These are phyloP conservation scores for Pestalotiopsis sp. DNA, from an alignment of 2,329 filamentous ascomycete genomes.

Conservation along the genomic window DNA sequence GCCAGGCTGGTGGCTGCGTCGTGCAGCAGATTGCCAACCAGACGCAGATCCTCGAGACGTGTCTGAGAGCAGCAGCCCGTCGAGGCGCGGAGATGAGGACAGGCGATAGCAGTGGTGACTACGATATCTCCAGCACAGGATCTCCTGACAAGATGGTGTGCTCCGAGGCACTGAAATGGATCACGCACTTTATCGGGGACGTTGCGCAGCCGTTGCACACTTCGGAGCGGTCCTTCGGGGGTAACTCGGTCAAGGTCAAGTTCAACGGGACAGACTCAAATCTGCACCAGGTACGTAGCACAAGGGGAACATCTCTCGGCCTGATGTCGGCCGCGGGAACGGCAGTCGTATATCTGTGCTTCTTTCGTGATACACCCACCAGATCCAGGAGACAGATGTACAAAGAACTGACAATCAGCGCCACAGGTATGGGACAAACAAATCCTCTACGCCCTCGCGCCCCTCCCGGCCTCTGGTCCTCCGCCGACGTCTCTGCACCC, in stretches of 20 bases:
- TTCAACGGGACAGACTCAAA: constrained; percentile 6
- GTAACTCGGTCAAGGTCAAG: constrained; percentile 7
- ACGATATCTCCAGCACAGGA: not conserved
- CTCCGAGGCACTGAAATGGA: constrained; percentile 9
- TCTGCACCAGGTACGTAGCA: not conserved
- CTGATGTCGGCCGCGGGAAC: too few species aligned
- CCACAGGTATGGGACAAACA: not conserved
- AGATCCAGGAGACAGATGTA: not conserved
- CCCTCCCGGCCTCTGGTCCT: not conserved
- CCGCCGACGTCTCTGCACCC: not conserved
- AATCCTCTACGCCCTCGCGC: not conserved
- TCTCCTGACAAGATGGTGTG: not conserved
- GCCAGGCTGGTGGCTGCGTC: not conserved
- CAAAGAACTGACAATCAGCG: not conserved
- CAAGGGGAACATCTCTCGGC: not conserved
- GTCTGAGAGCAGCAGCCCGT: not conserved
- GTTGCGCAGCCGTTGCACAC: constrained; percentile 7
- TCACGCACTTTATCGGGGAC: constrained; percentile 1
- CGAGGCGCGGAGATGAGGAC: not conserved
- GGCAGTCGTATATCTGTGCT: not conserved
- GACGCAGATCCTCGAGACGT: constrained; percentile 1
- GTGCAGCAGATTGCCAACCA: constrained; percentile 4
- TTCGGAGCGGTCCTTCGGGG: not conserved
- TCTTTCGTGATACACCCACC: not conserved
- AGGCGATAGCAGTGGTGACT: not conserved